phyloP scores from a whole-genome alignment of 1,284 basidiomycete genomes.

The Naganishia albida region DNA sequence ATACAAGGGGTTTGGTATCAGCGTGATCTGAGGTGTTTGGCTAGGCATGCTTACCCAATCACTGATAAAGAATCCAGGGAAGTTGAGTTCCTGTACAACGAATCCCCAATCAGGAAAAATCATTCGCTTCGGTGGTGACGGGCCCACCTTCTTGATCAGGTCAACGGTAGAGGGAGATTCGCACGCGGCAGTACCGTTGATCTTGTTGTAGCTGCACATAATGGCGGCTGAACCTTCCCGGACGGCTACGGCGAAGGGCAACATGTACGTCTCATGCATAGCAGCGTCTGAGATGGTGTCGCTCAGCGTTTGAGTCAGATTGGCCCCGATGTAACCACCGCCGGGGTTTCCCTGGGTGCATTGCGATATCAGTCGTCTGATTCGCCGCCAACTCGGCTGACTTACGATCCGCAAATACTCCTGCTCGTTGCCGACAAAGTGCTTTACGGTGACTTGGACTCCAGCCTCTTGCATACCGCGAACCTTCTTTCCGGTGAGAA shows the following conservation, averaged over 20 bases:
- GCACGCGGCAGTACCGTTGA: slow-evolving; percentile 64
- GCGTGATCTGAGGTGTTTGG: slow-evolving; percentile 44
- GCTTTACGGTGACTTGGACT: slow-evolving; percentile 59
- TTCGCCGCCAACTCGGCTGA: neutral
- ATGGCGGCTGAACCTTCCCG: slow-evolving; percentile 71
- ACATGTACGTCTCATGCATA: slow-evolving; percentile 46
- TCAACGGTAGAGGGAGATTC: slow-evolving; percentile 55
- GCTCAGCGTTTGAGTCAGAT: slow-evolving; percentile 1
- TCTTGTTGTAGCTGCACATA: slow-evolving; percentile 70
- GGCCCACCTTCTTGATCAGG: slow-evolving; percentile 10
- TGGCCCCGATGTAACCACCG: slow-evolving; percentile 4
- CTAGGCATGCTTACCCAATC: slow-evolving; percentile 39
- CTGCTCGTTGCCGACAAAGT: slow-evolving; percentile 52
- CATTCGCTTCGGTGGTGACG: neutral
- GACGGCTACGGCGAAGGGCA: slow-evolving; percentile 68
- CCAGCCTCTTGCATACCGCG: slow-evolving; percentile 70
- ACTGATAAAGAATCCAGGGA: slow-evolving; percentile 41
- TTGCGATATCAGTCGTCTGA: slow-evolving; percentile 7
- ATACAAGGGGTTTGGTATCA: slow-evolving; percentile 71
- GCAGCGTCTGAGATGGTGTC: slow-evolving; percentile 43
- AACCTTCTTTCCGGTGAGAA: slow-evolving; percentile 69
- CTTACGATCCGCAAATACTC: slow-evolving; percentile 43
- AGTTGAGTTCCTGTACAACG: slow-evolving; percentile 38
- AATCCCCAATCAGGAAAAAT: neutral
- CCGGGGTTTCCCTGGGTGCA: slow-evolving; percentile 9